Base-by-base conservation (phyloP, 2,329 filamentous ascomycete genomes). In the Talaromyces rugulosus region DNA sequence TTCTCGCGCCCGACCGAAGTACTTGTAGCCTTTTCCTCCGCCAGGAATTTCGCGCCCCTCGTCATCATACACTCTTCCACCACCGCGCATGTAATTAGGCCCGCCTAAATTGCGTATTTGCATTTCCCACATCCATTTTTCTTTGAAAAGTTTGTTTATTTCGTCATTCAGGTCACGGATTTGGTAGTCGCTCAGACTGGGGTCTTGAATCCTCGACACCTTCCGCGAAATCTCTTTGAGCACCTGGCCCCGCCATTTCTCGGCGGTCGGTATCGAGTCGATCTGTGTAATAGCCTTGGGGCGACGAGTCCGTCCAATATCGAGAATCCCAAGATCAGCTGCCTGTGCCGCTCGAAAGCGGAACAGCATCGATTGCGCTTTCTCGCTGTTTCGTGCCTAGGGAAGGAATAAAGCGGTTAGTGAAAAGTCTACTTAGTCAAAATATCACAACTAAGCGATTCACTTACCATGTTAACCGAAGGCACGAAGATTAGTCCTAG, bases 341-440 rank as follows among this genome's bases (percentile, higher is more conserved):
- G 94, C 94, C 85, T 98, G 95, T 70, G 94, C 91, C 73, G 96
- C 95, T 77, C 95, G 92, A 83, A 99, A 99, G 83, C 95, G 94
- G 82, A 97, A 99, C 78, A 99, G 94, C 94, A 99, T 99, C 55
- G 93, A 97, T 83, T 99, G 95, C 72, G 95, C 94, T 79, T 98
- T 99, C 85, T 98, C 94, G 53, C 91, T 94, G 78, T 98, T 97
- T 74, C 94, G 94, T 73, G 94, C 93, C 94, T 42, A 44, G 34
- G 18, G 59, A 11, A 51, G 12, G 27, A 30, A 44, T 47, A 52
- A 30, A 51, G 27, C 62, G 27, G 42, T 18, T 30, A 18, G 58
- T 34, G 42, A 14, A 63, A 36, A 61, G 51, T 34, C 30, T 5
- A 11, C 12, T 59, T 54, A 18, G 34, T 30, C 18, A 47, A 56